These are phyloP conservation scores for Colletotrichum kahawae DNA, from an alignment of 2,329 filamentous ascomycete genomes.

Conservation along the genomic window DNA sequence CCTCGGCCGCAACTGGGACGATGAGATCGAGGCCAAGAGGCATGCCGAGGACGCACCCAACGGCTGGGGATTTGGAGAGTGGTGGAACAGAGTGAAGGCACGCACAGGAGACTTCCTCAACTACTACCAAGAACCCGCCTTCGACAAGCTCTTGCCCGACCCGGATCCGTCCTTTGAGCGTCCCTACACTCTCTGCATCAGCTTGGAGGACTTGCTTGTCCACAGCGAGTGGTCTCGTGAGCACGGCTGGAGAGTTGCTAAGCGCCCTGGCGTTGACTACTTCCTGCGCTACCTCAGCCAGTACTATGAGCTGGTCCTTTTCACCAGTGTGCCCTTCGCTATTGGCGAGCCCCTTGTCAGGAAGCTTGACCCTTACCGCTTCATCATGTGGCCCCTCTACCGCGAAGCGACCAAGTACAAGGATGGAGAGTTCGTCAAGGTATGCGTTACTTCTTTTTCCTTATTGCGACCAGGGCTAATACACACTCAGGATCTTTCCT, in stretches of 20 bases:
- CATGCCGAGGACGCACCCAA: constrained; percentile 74
- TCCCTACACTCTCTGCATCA: constrained; percentile 91
- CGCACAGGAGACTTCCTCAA: constrained; percentile 77
- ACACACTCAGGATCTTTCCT: constrained; percentile 80
- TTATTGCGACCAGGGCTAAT: constrained; percentile 17
- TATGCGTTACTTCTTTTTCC: constrained; percentile 39
- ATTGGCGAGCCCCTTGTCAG: constrained; percentile 87
- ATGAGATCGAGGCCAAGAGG: constrained; percentile 72
- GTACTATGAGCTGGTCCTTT: constrained; percentile 97
- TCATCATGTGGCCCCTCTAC: constrained; percentile 94
- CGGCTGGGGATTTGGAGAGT: constrained; percentile 76
- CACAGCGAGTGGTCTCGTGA: constrained; percentile 95
- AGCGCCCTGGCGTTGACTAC: constrained; percentile 94
- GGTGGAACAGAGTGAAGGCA: constrained; percentile 82
- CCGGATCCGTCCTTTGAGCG: constrained; percentile 79
- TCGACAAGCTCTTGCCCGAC: constrained; percentile 89
- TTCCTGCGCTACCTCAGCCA: constrained; percentile 96
- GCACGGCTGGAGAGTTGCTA: constrained; percentile 93
- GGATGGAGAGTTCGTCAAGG: constrained; percentile 95
- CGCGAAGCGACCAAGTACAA: constrained; percentile 97
- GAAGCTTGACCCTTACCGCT: constrained; percentile 93
- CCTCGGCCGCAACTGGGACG: constrained; percentile 88
- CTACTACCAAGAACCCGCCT: constrained; percentile 96
- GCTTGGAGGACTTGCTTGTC: constrained; percentile 90
- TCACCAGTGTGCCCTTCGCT: constrained; percentile 85